phyloP scores from a whole-genome alignment of 371 early-diverging fungal genomes.

The Rhizopus delemar region DNA sequence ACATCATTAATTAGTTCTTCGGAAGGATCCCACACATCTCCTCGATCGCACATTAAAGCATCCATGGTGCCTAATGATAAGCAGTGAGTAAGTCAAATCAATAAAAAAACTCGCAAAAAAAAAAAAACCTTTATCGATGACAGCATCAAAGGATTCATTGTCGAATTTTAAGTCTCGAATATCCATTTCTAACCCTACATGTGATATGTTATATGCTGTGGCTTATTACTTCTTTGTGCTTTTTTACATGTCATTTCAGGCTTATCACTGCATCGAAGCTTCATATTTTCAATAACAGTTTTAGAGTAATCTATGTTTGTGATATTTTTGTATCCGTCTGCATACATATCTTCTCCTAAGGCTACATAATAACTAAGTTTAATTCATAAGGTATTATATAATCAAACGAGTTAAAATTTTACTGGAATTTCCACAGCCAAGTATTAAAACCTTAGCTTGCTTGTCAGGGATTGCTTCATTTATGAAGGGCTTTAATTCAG shows the following conservation, averaged over 20 bases:
- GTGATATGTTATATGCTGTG: neutral
- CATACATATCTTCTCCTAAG: conserved; percentile 81
- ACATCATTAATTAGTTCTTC: conserved; percentile 66
- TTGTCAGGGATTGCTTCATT: conserved; percentile 57
- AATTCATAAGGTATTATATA: neutral
- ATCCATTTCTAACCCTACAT: conserved; percentile 78
- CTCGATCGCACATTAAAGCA: conserved; percentile 81
- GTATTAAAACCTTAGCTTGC: conserved; percentile 66
- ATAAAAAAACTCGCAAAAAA: neutral
- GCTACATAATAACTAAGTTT: conserved; percentile 31
- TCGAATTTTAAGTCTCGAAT: conserved; percentile 68
- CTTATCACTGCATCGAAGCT: conserved; percentile 57
- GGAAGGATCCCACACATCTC: conserved; percentile 88
- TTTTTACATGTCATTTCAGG: conserved; percentile 61
- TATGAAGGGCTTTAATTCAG: conserved; percentile 67
- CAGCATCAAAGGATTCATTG: conserved; percentile 67
- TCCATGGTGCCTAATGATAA: conserved; percentile 63
- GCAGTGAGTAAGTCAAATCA: neutral
- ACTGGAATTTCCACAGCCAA: conserved; percentile 82
- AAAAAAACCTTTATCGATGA: conserved; percentile 79
- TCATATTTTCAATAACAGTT: conserved; percentile 80
- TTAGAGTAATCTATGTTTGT: conserved; percentile 82
- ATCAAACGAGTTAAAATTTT: conserved; percentile 13
- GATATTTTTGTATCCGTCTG: conserved; percentile 75
- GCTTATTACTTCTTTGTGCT: neutral